Conservation (phyloP, 768 basidiomycete genomes). For the Pleurotus cornucopiae region DNA sequence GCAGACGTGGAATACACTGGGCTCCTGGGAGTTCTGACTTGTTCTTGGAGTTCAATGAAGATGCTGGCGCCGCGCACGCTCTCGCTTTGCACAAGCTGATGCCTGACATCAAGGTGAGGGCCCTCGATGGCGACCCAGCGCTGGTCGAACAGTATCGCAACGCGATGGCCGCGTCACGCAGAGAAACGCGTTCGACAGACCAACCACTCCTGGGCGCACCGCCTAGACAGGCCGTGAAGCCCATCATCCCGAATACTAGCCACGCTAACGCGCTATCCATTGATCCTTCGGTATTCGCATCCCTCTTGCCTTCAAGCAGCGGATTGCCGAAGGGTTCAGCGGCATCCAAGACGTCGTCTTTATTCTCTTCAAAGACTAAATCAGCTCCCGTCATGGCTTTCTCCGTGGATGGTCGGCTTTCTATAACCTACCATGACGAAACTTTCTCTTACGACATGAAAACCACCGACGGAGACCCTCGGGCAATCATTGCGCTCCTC, state of each 20-base stretch:
- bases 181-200: neutral
- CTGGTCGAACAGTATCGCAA: conserved; percentile 17
- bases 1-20: neutral
- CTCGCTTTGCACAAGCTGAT: conserved; percentile 16
- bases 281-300: neutral
- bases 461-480: conserved; percentile 37
- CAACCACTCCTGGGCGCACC: neutral
- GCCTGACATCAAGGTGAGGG: conserved; percentile 16
- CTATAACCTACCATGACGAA: conserved; percentile 35
- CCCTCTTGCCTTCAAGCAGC: neutral
- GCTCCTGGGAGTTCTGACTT: conserved; percentile 14
- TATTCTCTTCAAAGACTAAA: conserved; percentile 3
- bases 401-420: conserved; percentile 23
- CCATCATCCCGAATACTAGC: neutral
- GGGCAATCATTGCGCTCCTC: conserved; percentile 41
- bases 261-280: neutral
- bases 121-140: conserved; percentile 14
- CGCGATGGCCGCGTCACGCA: conserved; percentile 6
- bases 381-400: conserved; percentile 9
- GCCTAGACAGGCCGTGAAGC: neutral
- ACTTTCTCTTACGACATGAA: conserved; percentile 38
- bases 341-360: neutral
- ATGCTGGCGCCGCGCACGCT: conserved; percentile 18
- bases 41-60: conserved; percentile 20
- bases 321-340: neutral